phyloP scores from a whole-genome alignment of 495 filamentous ascomycete species.

The Mycothermus thermophilus region DNA sequence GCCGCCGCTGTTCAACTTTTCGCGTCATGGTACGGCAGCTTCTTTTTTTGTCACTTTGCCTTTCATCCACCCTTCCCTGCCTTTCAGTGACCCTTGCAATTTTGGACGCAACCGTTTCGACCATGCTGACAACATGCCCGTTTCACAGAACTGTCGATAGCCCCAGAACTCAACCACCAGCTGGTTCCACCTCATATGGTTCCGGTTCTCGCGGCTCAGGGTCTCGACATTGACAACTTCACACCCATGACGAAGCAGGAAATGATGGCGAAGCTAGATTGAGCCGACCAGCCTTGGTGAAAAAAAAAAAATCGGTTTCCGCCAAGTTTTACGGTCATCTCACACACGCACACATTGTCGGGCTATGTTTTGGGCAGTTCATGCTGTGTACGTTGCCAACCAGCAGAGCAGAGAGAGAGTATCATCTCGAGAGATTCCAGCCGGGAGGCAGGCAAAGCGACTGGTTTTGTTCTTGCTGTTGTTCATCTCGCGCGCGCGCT shows the following conservation, averaged over 20 bases:
- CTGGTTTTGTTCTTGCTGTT: no score
- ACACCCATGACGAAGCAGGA: conserved; percentile 79
- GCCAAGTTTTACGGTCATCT: conserved; percentile 6
- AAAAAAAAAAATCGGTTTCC: no score
- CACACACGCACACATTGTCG: conserved; percentile 9
- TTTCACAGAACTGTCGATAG: conserved; percentile 96
- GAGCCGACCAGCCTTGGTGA: conserved; percentile 27
- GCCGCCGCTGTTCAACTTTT: conserved; percentile 83
- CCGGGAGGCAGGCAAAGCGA: conserved; percentile 15
- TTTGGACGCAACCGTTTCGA: no score
- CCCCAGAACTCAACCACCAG: conserved; percentile 68
- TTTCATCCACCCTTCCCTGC: no score
- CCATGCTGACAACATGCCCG: no score
- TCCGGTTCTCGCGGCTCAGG: conserved; percentile 54
- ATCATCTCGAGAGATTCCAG: conserved; percentile 12
- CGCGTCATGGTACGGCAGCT: conserved; percentile 61
- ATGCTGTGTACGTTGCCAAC: conserved; percentile 17
- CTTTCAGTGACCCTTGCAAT: no score
- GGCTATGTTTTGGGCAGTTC: conserved; percentile 11
- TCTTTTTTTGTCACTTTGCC: neutral
- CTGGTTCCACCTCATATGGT: conserved; percentile 77
- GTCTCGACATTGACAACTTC: conserved; percentile 89
- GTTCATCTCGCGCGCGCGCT: no score
- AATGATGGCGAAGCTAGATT: conserved; percentile 97
- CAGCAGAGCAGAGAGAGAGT: no score